Evolutionary conservation across 2,329 filamentous ascomycete species (phyloP).

Genomic region (Aspergillus caelatus): DNA sequence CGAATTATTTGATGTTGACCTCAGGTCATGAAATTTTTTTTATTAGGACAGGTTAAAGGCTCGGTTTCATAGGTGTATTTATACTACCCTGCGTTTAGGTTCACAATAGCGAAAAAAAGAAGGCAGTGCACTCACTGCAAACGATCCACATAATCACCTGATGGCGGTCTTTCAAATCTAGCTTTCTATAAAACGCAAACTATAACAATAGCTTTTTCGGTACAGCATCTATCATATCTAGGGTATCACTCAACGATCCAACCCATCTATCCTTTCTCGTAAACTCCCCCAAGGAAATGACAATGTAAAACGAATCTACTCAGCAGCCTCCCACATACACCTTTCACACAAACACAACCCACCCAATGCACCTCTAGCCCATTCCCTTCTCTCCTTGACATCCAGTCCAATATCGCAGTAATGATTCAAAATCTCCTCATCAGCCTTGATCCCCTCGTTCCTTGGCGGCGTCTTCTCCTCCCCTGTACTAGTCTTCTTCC

Average conservation of each 20-base stretch:
- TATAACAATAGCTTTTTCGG: background rate
- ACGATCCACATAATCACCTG: background rate
- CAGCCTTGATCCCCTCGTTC: slow-evolving; percentile 61
- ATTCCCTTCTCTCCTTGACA: slow-evolving; percentile 81
- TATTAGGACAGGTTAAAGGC: slow-evolving; percentile 1
- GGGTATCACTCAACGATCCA: slow-evolving; percentile 15
- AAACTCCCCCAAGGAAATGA: background rate
- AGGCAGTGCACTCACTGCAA: background rate
- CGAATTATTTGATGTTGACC: background rate
- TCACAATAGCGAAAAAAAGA: background rate
- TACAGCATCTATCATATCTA: background rate
- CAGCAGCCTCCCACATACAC: slow-evolving; percentile 70
- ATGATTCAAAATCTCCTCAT: slow-evolving; percentile 87
- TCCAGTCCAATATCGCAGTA: slow-evolving; percentile 85
- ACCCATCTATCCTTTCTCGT: background rate
- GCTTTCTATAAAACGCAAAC: background rate
- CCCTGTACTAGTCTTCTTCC: slow-evolving; percentile 26
- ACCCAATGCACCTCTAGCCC: slow-evolving; percentile 84
- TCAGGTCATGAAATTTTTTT: background rate
- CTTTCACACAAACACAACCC: slow-evolving; percentile 85
- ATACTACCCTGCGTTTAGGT: slow-evolving; percentile 5
- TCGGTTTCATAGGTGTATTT: slow-evolving; percentile 8
- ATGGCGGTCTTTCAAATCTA: background rate
- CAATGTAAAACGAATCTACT: slow-evolving; percentile 2
- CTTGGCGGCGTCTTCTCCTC: slow-evolving; percentile 17